phyloP scores from a whole-genome alignment of 495 filamentous ascomycete species.

The Jackrogersella minutella region DNA sequence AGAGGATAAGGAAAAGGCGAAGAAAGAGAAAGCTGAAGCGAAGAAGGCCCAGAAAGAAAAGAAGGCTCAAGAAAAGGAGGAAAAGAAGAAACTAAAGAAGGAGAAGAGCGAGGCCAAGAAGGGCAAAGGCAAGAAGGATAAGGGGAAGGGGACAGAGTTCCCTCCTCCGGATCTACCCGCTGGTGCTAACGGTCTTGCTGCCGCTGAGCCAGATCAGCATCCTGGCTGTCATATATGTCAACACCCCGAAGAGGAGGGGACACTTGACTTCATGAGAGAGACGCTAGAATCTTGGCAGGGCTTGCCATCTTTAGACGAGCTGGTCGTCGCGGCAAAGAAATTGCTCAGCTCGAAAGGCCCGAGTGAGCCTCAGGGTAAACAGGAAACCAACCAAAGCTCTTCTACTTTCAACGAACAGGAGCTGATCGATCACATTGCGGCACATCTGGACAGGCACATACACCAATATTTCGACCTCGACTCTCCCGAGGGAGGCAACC shows the following conservation, averaged over 20 bases:
- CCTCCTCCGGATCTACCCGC: conserved; percentile 21
- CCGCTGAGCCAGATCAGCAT: conserved; percentile 8
- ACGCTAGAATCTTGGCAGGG: conserved; percentile 9
- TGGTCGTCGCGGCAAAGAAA: conserved; percentile 17
- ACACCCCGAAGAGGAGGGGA: conserved; percentile 21
- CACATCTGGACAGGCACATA: conserved; percentile 28
- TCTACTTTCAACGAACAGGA: conserved; percentile 16
- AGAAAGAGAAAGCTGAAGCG: conserved; percentile 24
- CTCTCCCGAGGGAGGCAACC: not conserved
- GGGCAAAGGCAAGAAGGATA: conserved; percentile 23
- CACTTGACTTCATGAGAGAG: conserved; percentile 18
- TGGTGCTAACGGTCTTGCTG: not conserved
- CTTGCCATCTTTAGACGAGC: conserved; percentile 26
- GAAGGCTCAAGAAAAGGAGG: conserved; percentile 36
- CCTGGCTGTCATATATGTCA: conserved; percentile 28
- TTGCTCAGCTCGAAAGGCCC: conserved; percentile 9
- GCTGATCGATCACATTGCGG: conserved; percentile 27
- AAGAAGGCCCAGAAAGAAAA: conserved; percentile 37
- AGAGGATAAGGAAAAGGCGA: conserved; percentile 12
- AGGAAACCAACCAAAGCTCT: not conserved
- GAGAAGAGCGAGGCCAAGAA: conserved; percentile 26
- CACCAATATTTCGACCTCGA: conserved; percentile 15
- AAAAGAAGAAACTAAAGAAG: conserved; percentile 35
- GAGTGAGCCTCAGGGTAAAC: not conserved
- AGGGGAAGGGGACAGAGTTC: conserved; percentile 17